Evolutionary conservation across 208 protist species (phyloP).

Genomic region (Trypanosoma brucei): DNA sequence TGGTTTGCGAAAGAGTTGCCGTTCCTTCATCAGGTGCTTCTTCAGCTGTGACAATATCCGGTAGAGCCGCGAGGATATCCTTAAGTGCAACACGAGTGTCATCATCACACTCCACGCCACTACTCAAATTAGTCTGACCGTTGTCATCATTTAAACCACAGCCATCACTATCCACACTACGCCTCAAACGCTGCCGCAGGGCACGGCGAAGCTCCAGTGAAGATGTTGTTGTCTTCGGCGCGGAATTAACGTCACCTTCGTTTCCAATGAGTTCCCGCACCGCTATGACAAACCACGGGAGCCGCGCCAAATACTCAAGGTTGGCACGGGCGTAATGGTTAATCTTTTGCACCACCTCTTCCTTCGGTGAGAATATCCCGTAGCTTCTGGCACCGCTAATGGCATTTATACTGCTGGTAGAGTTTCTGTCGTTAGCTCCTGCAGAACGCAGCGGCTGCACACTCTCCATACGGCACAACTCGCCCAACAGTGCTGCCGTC

Average conservation of each 20-base stretch:
- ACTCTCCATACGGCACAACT: constrained; percentile 73
- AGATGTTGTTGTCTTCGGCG: constrained; percentile 5
- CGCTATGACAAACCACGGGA: constrained; percentile 68
- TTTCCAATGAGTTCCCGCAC: constrained; percentile 41
- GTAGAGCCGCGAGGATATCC: constrained; percentile 66
- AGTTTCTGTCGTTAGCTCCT: constrained; percentile 3
- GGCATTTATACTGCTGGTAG: constrained; percentile 7
- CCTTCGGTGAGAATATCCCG: neutral
- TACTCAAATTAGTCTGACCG: neutral
- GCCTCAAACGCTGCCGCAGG: neutral
- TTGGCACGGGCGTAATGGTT: constrained; percentile 63
- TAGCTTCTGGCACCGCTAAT: neutral
- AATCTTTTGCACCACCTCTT: constrained; percentile 44
- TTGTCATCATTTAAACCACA: neutral
- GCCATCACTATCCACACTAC: neutral
- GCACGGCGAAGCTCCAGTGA: constrained; percentile 5
- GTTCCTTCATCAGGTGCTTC: neutral
- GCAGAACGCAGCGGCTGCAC: constrained; percentile 21
- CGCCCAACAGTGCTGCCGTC: constrained; percentile 68
- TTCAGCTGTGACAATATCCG: constrained; percentile 7
- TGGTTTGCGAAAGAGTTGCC: neutral
- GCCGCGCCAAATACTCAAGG: constrained; percentile 60
- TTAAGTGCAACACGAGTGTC: constrained; percentile 70
- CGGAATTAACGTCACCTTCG: constrained; percentile 4
- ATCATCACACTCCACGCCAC: constrained; percentile 36